phyloP scores from a whole-genome alignment of 495 filamentous ascomycete species.

The Talaromyces ruber region DNA sequence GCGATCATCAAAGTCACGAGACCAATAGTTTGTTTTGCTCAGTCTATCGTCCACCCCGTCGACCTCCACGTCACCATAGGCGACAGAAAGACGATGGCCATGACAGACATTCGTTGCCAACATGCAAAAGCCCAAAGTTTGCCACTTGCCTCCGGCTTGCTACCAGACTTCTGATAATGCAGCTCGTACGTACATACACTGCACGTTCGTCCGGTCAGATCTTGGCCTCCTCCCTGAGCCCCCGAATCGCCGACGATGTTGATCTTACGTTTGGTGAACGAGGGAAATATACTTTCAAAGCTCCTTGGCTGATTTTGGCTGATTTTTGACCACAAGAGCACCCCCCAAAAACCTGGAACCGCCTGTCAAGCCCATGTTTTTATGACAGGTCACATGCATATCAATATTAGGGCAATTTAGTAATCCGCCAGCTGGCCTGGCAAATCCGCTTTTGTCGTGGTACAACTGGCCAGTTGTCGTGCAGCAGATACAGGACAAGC shows the following conservation, averaged over 20 bases:
- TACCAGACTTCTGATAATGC: background rate
- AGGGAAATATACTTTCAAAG: background rate
- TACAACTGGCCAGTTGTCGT: background rate
- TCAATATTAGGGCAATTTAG: background rate
- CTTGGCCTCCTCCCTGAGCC: background rate
- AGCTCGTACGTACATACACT: background rate
- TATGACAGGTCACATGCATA: background rate
- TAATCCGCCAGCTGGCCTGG: background rate
- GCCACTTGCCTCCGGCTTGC: background rate
- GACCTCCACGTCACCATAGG: background rate
- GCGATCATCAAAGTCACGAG: background rate
- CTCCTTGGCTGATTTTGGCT: background rate
- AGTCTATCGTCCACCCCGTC: background rate
- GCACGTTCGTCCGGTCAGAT: background rate
- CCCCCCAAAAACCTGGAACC: background rate
- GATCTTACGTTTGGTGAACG: background rate
- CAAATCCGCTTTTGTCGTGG: background rate
- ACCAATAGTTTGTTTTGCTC: background rate
- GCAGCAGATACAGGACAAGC: background rate
- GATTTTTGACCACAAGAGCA: background rate
- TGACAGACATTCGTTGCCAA: background rate
- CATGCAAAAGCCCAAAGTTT: background rate
- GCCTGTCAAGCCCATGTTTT: background rate
- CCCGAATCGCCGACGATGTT: background rate
- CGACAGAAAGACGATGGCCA: background rate